These are phyloP conservation scores for Candida anglica DNA, from an alignment of 805 yeast genomes.

Conservation along the genomic window DNA sequence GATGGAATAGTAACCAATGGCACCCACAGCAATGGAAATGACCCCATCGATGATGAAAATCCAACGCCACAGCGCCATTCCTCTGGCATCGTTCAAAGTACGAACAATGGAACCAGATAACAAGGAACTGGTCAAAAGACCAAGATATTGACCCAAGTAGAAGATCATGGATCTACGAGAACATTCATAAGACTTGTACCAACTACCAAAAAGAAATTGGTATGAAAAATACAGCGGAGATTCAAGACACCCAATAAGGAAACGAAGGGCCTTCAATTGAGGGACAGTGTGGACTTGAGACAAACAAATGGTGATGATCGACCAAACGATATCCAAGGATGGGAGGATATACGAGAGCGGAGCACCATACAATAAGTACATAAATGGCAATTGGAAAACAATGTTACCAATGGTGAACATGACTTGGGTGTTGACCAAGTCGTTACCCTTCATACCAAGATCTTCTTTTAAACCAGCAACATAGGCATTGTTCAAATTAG, in stretches of 20 bases:
- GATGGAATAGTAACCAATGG: slow-evolving; percentile 49
- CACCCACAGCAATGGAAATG: slow-evolving; percentile 54
- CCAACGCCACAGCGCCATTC: slow-evolving; percentile 71
- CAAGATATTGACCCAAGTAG: slow-evolving; percentile 61
- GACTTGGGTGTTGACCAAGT: slow-evolving; percentile 55
- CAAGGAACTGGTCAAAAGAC: slow-evolving; percentile 58
- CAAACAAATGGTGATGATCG: slow-evolving; percentile 56
- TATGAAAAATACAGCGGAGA: slow-evolving; percentile 46
- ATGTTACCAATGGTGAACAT: slow-evolving; percentile 57
- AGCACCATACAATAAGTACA: slow-evolving; percentile 50
- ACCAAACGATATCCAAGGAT: slow-evolving; percentile 61
- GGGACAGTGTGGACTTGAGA: slow-evolving; percentile 46
- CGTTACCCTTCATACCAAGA: slow-evolving; percentile 57
- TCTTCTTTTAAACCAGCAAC: slow-evolving; percentile 60
- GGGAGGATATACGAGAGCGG: slow-evolving; percentile 55
- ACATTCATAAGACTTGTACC: slow-evolving; percentile 54
- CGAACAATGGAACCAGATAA: slow-evolving; percentile 54
- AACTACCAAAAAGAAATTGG: slow-evolving; percentile 47
- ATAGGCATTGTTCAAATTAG: slow-evolving; percentile 62
- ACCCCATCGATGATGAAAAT: slow-evolving; percentile 63
- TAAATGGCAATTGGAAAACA: slow-evolving; percentile 60
- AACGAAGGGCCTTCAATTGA: slow-evolving; percentile 58
- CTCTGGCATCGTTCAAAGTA: slow-evolving; percentile 44
- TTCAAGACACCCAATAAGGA: slow-evolving; percentile 67
- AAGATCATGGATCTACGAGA: slow-evolving; percentile 60